phyloP scores from a whole-genome alignment of 345 rosid genomes.

The Linum lewisii region DNA sequence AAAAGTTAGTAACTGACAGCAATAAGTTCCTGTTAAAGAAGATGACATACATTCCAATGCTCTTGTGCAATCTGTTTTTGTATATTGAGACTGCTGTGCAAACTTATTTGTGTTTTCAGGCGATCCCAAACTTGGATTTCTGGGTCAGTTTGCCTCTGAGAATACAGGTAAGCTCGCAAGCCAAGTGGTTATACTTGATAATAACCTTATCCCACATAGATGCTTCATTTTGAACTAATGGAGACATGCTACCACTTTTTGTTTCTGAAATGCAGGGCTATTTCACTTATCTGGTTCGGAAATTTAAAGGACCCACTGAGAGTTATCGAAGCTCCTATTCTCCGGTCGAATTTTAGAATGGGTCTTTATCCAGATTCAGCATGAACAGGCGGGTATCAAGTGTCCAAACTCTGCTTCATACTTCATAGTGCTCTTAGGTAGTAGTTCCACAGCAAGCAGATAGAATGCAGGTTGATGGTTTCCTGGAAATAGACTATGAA shows the following conservation, averaged over 20 bases:
- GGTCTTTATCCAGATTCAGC: not conserved
- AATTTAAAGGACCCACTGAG: constrained; percentile 49
- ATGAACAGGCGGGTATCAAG: not conserved
- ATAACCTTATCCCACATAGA: not conserved
- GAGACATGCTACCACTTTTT: constrained; percentile 1
- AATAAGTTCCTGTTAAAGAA: too few species aligned
- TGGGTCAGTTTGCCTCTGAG: constrained; percentile 75
- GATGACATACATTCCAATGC: too few species aligned
- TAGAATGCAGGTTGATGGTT: not conserved
- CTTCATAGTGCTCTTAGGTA: not conserved
- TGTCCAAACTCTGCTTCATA: not conserved
- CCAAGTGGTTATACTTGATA: not conserved
- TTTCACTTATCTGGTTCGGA: constrained; percentile 43
- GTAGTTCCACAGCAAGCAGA: not conserved
- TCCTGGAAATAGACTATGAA: not conserved
- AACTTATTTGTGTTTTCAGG: constrained; percentile 30
- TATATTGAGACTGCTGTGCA: not conserved
- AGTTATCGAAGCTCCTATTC: constrained; percentile 54
- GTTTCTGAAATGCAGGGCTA: constrained; percentile 35
- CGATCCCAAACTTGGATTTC: constrained; percentile 67
- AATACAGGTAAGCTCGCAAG: constrained; percentile 40
- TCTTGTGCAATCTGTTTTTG: not conserved
- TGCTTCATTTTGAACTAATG: too few species aligned
- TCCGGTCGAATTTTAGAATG: constrained; percentile 44
- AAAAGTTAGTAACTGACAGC: not conserved